Conservation (phyloP, 1,284 basidiomycete species). For the Marasmius sp. region DNA sequence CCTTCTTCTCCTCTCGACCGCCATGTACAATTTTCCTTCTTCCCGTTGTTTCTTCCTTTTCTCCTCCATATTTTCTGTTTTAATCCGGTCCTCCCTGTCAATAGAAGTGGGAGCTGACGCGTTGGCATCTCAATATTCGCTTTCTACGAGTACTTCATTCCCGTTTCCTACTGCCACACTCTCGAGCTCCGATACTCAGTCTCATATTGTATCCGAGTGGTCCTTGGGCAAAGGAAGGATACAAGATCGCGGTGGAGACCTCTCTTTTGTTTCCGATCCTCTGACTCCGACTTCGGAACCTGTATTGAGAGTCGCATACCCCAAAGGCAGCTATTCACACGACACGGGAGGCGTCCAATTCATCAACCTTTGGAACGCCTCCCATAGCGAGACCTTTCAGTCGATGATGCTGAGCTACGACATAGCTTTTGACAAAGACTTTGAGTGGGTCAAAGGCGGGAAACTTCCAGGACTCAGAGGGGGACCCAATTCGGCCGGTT, state of each 20-base stretch:
- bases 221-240: conserved; percentile 59
- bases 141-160: conserved; percentile 61
- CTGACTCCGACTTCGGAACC: conserved; percentile 56
- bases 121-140: conserved; percentile 53
- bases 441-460: conserved; percentile 73
- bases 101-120: conserved; percentile 29
- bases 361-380: conserved; percentile 62
- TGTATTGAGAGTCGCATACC: conserved; percentile 67
- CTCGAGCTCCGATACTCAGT: conserved; percentile 45
- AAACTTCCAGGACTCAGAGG: conserved; percentile 74
- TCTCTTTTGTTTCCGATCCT: conserved; percentile 66
- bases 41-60: conserved; percentile 16
- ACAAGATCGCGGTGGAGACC: conserved; percentile 52
- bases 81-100: conserved; percentile 10
- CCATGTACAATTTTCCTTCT: conserved; percentile 33
- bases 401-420: conserved; percentile 72
- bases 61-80: conserved; percentile 2
- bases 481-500: conserved; percentile 55
- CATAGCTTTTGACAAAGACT: conserved; percentile 62
- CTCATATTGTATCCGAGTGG: conserved; percentile 60
- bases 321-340: conserved; percentile 58
- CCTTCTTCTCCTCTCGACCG: background rate
- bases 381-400: conserved; percentile 51
- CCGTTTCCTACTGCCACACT: conserved; percentile 70
- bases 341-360: conserved; percentile 65